Conservation (phyloP, 805 yeast species). For the Lipomyces japonicus region DNA sequence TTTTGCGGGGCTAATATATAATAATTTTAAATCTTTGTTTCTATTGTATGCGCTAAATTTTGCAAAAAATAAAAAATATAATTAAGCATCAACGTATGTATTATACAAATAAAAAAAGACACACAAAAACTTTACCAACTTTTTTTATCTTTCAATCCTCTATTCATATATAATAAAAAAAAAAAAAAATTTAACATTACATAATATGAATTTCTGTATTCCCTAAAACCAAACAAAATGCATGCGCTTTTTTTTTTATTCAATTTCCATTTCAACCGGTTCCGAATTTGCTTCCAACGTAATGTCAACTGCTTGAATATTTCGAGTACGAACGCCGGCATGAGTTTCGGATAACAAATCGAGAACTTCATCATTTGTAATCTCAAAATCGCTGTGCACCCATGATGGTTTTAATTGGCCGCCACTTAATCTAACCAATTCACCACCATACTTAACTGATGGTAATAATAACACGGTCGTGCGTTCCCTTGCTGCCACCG, state of each 20-base stretch:
- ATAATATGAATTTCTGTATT: no score
- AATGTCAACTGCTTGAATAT: constrained; percentile 2
- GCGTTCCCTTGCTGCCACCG: constrained; percentile 66
- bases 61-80: no score
- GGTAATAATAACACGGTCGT: constrained; percentile 65
- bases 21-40: no score
- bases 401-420: constrained; percentile 76
- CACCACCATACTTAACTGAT: constrained; percentile 41
- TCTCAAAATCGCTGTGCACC: constrained; percentile 75
- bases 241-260: neutral
- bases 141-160: no score
- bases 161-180: neutral
- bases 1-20: no score
- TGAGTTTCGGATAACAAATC: constrained; percentile 9
- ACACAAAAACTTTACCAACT: no score
- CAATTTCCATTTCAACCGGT: neutral
- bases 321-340: constrained; percentile 12
- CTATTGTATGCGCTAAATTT: no score
- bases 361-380: constrained; percentile 44
- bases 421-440: constrained; percentile 75
- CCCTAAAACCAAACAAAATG: no score
- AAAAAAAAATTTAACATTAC: neutral
- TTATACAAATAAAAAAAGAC: no score
- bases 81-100: no score
- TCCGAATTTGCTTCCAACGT: constrained; percentile 1